Evolutionary conservation across 2,329 filamentous ascomycete species (phyloP).

Genomic region (Scortechinia acanthostroma): DNA sequence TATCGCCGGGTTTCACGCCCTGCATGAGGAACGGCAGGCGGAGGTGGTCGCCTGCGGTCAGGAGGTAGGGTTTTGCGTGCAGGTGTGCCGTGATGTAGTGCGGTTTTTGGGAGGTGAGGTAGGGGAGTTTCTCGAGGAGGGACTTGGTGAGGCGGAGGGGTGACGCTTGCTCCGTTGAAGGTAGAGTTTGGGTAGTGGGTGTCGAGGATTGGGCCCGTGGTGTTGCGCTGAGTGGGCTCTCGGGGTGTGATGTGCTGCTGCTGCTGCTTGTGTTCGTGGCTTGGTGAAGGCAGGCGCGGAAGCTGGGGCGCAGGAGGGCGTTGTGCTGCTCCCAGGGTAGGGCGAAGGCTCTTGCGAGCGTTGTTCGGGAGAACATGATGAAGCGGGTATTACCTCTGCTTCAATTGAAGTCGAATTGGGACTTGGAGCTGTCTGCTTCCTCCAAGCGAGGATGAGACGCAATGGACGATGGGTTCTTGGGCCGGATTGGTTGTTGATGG

Average conservation of each 20-base stretch:
- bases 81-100: conserved; percentile 79
- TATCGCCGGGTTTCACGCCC: conserved; percentile 70
- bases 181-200: conserved; percentile 17
- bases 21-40: conserved; percentile 77
- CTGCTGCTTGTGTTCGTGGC: not conserved
- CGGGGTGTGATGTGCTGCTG: not conserved
- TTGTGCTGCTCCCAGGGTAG: not conserved
- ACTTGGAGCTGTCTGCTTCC: too few relatives aligned
- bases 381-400: not conserved
- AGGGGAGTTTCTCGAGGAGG: conserved; percentile 57
- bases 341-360: not conserved
- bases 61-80: conserved; percentile 72
- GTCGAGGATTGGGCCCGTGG: conserved; percentile 2
- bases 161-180: conserved; percentile 21
- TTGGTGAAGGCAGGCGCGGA: not conserved
- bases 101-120: conserved; percentile 64
- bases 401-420: not conserved
- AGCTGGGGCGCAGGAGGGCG: not conserved
- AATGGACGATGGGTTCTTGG: too few relatives aligned
- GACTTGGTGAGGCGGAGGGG: conserved; percentile 37
- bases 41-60: conserved; percentile 68
- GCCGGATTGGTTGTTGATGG: too few relatives aligned
- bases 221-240: not conserved
- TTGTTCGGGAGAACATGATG: not conserved
- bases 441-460: too few relatives aligned